Conservation (phyloP, 495 filamentous ascomycete species). For the Aspergillus nidulans region DNA sequence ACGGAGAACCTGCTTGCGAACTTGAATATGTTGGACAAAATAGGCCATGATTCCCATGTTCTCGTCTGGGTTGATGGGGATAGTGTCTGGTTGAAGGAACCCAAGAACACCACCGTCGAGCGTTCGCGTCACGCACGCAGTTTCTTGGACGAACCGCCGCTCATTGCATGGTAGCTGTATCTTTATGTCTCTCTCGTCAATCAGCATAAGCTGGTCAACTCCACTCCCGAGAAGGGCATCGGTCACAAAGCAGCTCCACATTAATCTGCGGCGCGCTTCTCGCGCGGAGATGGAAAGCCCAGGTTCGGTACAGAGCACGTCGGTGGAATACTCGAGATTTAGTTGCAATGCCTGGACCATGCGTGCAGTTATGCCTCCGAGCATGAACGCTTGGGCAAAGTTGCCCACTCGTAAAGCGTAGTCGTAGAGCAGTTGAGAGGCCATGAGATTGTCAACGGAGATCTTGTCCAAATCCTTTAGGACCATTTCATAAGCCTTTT, state of each 20-base stretch:
- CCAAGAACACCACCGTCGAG: constrained; percentile 21
- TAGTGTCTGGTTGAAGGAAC: constrained; percentile 19
- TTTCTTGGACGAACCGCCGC: constrained; percentile 25
- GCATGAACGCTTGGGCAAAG: constrained; percentile 34
- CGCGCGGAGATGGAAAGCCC: constrained; percentile 20
- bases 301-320: constrained; percentile 27
- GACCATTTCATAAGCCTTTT: constrained; percentile 22
- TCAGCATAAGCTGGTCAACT: constrained; percentile 29
- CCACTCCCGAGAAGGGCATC: constrained; percentile 34
- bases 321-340: constrained; percentile 33
- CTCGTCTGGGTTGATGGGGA: constrained; percentile 10
- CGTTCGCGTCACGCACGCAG: constrained; percentile 26
- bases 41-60: constrained; percentile 34
- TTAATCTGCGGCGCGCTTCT: constrained; percentile 31
- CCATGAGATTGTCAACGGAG: constrained; percentile 33
- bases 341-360: constrained; percentile 37
- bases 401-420: constrained; percentile 31
- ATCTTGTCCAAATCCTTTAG: constrained; percentile 29
- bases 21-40: constrained; percentile 29
- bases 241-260: constrained; percentile 39
- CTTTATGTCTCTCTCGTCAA: constrained; percentile 33
- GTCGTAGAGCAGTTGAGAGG: constrained; percentile 30
- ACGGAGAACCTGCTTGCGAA: constrained; percentile 26
- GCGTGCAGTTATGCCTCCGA: constrained; percentile 32
- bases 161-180: constrained; percentile 35